Evolutionary conservation across 805 yeast genomes (phyloP).

Genomic region (Candida sphagnicola): DNA sequence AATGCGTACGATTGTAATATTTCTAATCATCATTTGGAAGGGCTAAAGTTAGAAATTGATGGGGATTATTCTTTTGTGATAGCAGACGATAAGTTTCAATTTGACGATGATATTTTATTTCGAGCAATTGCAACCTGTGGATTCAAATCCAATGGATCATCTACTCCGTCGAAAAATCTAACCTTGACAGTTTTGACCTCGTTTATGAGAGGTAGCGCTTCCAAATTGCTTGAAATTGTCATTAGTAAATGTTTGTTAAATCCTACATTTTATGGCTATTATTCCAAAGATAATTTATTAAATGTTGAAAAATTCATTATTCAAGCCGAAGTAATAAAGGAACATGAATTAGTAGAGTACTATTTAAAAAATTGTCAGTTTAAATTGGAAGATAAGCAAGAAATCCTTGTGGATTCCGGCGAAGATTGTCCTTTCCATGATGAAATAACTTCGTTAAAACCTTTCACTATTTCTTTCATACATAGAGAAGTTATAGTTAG

Average conservation of each 20-base stretch:
- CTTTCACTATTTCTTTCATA: conserved; percentile 41
- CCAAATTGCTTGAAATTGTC: conserved; percentile 22
- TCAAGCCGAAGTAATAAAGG: conserved; percentile 42
- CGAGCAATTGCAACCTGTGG: conserved; percentile 27
- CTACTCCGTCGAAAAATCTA: conserved; percentile 12
- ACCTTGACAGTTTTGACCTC: conserved; percentile 55
- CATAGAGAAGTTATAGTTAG: conserved; percentile 15
- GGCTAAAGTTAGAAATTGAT: not conserved
- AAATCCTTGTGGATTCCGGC: conserved; percentile 5
- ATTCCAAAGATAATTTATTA: conserved; percentile 1
- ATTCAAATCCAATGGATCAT: conserved; percentile 8
- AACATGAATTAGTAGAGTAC: conserved; percentile 46
- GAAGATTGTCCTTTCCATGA: conserved; percentile 26
- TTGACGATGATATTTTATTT: conserved; percentile 13
- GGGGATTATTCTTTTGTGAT: not conserved
- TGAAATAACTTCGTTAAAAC: conserved; percentile 32
- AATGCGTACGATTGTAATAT: conserved; percentile 11
- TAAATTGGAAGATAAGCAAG: conserved; percentile 17
- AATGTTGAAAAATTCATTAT: conserved; percentile 16
- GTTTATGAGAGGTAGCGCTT: conserved; percentile 39
- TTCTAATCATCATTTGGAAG: not conserved
- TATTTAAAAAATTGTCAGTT: conserved; percentile 42
- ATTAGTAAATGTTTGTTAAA: conserved; percentile 13
- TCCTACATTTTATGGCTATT: conserved; percentile 5
- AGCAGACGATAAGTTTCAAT: not conserved